Base-by-base conservation (phyloP, 2,329 filamentous ascomycete genomes). In the Apiospora koreana region DNA sequence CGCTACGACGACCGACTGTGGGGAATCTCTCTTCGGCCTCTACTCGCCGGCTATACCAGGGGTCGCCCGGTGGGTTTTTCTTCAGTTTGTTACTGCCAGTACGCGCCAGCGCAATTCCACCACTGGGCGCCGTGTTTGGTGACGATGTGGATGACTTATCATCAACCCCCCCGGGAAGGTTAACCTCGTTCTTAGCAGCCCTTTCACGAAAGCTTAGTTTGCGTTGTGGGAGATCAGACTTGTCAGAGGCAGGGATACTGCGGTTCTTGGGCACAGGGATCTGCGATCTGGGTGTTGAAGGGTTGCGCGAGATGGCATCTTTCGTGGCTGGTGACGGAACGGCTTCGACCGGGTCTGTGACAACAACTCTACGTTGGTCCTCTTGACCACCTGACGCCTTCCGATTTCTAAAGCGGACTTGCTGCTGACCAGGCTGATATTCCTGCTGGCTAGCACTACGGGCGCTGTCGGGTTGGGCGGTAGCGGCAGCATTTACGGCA, bases 171-270 rank as follows among this genome's bases (percentile, higher is more conserved):
- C 75, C 78, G 2, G 81, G 79, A 12, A 81, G 72, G 21, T 79
- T 78, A 50, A 82, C 74, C 25, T 86, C 84, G 66, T 83, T 83
- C 66, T 83, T 83, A 2, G 81, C 83, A 8, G 88, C 83, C 68
- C 87, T 85, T 73, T 91, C 88, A n/a, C 88, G 86, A 78, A 89
- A 88, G 78, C 88, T 91, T 50, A 89, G 76, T 68, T 88, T 88
- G 67, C 88, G 85, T 76, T 86, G 85, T 3, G 87, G 86, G 21
- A 84, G 75, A 18, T 78, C 80, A 10, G 80, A 77, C 35, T 75
- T 72, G 31, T 77, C 75, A 18, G 62, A 72, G 70, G 72, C 72
- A 73, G 71, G 50, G 70, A 74, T 75, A 70, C 71, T 74, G 68
- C 76, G 71, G 68, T 73, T 75, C 69, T 71, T 75, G 4, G 78